These are phyloP conservation scores for Epichloe coenophiala DNA, from an alignment of 2,329 filamentous ascomycete species.

Conservation along the genomic window DNA sequence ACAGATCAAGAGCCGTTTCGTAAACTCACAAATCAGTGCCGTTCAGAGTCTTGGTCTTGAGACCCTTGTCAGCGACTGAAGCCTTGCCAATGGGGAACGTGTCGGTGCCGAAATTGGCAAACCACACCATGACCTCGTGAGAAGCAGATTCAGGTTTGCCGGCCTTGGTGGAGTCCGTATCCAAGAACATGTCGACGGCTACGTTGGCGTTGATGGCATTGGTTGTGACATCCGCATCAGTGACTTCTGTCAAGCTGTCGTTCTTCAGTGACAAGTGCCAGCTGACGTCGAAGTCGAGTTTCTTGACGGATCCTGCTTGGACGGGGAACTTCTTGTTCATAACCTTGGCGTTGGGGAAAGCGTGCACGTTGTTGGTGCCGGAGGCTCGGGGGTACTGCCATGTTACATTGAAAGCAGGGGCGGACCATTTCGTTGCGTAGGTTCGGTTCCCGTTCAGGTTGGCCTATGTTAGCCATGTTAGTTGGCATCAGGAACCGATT, in stretches of 20 bases:
- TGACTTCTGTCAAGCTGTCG: conserved; percentile 20
- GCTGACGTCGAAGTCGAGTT: conserved; percentile 29
- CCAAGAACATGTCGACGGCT: conserved; percentile 45
- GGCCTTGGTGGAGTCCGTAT: conserved; percentile 27
- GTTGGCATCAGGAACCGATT: neutral
- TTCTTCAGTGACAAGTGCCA: conserved; percentile 37
- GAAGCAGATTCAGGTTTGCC: conserved; percentile 25
- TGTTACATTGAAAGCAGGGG: conserved; percentile 37
- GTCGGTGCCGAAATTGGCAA: conserved; percentile 31
- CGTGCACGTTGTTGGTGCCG: conserved; percentile 31
- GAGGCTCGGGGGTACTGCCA: conserved; percentile 34
- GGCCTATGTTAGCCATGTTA: neutral
- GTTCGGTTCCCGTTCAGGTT: conserved; percentile 25
- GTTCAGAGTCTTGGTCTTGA: conserved; percentile 23
- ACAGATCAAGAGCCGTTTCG: neutral
- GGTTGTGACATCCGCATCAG: conserved; percentile 18
- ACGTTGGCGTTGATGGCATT: conserved; percentile 39
- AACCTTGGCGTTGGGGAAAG: conserved; percentile 39
- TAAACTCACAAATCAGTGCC: conserved; percentile 28
- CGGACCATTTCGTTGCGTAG: conserved; percentile 30
- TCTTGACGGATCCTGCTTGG: conserved; percentile 22
- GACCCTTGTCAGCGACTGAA: conserved; percentile 8
- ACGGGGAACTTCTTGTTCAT: conserved; percentile 30
- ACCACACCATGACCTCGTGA: conserved; percentile 46
- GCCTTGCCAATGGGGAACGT: conserved; percentile 33